Evolutionary conservation across 306 rosid species (phyloP), one percentile per base, ranked within the genome.

Genomic region (Dicorynia guianensis): DNA sequence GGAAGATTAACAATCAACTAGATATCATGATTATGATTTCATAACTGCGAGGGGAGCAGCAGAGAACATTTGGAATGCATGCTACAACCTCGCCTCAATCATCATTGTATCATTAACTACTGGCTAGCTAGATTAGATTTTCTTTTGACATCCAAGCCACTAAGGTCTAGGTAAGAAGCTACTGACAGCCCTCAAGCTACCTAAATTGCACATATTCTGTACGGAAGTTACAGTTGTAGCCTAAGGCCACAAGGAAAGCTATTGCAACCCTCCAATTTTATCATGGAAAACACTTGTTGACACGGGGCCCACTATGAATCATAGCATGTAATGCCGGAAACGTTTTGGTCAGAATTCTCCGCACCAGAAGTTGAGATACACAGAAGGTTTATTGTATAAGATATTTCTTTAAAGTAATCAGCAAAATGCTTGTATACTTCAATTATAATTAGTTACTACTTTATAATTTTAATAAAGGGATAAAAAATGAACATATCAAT

Each of bases 111-210:
- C 18, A 49, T 56, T 36, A 60, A 33, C 10, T 44, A 61, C 49
- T 18, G 34, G 15, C 43, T 72, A 54, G 55, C 10, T 18, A 38
- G 6, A 48, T 38, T 56, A 74, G 30, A 63, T 19, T 43, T 56
- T 56, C 61, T 34, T 52, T 47, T 7, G 7, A 57, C 50, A 47
- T 55, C 18, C 55, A 63, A 57, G 55, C 53, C 33, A 49, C 34
- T 42, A 14, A 44, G 46, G 38, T 54, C 36, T 25, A 61, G 19
- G 54, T n/a, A 48, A n/a, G 46, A 67, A 36, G 71, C 48, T 42
- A 59, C 36, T 56, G 40, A 59, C 53, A 63, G 56, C 25, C 59
- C 75, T 36, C n/a, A 56, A 56, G 62, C 55, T 54, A 79, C 61
- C 55, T 56, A 30, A 65, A 56, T 36, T 19, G 55, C 61, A 46